phyloP scores from a whole-genome alignment of 306 rosid genomes.

The Rosa lucieae region DNA sequence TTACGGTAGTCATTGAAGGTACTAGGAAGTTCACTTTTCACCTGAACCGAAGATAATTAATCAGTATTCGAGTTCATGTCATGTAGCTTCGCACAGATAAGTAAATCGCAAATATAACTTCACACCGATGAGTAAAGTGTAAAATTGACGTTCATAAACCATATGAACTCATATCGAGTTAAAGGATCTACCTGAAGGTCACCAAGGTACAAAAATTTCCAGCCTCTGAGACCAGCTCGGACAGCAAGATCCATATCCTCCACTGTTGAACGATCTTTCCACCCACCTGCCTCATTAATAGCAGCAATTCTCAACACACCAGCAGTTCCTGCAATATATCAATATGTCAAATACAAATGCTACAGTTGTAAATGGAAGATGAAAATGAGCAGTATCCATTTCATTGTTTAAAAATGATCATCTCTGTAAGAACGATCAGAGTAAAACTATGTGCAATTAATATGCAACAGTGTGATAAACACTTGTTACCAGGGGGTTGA shows the following conservation, averaged over 20 bases:
- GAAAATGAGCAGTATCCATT: background rate
- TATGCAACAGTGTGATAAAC: background rate
- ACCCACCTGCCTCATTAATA: constrained; percentile 96
- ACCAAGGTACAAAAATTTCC: constrained; percentile 96
- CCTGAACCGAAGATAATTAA: constrained; percentile 36
- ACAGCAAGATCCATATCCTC: constrained; percentile 99
- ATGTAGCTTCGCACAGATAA: background rate
- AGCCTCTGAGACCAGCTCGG: constrained; percentile 95
- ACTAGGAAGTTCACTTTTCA: constrained; percentile 97
- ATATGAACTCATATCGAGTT: no score
- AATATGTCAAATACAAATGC: background rate
- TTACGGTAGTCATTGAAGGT: constrained; percentile 95
- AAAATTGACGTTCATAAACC: no score
- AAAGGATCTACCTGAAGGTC: constrained; percentile 73
- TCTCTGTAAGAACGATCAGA: background rate
- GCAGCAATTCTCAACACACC: constrained; percentile 99
- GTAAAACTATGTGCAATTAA: background rate
- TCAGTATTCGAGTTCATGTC: constrained; percentile 2
- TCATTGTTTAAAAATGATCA: background rate
- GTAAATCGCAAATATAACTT: background rate
- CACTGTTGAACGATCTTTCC: constrained; percentile 98
- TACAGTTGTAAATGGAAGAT: no score
- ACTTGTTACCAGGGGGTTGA: background rate
- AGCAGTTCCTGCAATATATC: constrained; percentile 70
- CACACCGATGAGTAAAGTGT: no score